Evolutionary conservation across 2,329 filamentous ascomycete species (phyloP).

Genomic region (Penicillium sp.): DNA sequence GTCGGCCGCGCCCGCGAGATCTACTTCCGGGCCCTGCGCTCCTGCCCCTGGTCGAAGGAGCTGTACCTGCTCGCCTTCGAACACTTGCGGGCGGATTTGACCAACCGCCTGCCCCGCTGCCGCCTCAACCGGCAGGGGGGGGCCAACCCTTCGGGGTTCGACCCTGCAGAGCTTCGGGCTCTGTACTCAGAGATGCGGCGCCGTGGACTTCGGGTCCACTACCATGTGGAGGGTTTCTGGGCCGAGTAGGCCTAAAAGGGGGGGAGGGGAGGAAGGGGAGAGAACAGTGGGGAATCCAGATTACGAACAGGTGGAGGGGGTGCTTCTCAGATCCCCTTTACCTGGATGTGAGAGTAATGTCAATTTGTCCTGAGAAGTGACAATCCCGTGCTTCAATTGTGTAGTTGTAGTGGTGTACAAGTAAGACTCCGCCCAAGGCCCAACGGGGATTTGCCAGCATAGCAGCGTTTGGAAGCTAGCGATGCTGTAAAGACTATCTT

Average conservation of each 20-base stretch:
- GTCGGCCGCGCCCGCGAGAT: conserved; percentile 48
- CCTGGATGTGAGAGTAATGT: not conserved
- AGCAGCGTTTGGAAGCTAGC: not conserved
- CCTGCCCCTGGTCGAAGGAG: conserved; percentile 63
- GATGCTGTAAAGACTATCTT: not conserved
- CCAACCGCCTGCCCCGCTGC: conserved; percentile 1
- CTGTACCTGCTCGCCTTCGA: conserved; percentile 58
- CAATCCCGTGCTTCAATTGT: not conserved
- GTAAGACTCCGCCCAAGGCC: no score
- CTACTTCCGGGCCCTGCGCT: conserved; percentile 55
- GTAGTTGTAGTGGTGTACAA: not conserved
- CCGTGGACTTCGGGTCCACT: conserved; percentile 4
- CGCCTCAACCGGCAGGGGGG: not conserved
- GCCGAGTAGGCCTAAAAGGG: not conserved
- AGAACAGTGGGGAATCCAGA: not conserved
- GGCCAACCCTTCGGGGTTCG: conserved; percentile 31
- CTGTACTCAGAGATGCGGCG: conserved; percentile 3
- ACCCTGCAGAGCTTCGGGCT: conserved; percentile 47
- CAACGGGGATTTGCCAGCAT: not conserved
- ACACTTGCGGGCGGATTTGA: conserved; percentile 32
- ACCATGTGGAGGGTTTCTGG: not conserved
- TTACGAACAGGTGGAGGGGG: not conserved
- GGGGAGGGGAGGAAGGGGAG: not conserved
- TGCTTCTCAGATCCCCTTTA: not conserved
- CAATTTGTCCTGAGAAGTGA: not conserved